Evolutionary conservation across 1,284 basidiomycete genomes (phyloP), one percentile per base, ranked within the genome.

Genomic region (Tylopilus sp.): DNA sequence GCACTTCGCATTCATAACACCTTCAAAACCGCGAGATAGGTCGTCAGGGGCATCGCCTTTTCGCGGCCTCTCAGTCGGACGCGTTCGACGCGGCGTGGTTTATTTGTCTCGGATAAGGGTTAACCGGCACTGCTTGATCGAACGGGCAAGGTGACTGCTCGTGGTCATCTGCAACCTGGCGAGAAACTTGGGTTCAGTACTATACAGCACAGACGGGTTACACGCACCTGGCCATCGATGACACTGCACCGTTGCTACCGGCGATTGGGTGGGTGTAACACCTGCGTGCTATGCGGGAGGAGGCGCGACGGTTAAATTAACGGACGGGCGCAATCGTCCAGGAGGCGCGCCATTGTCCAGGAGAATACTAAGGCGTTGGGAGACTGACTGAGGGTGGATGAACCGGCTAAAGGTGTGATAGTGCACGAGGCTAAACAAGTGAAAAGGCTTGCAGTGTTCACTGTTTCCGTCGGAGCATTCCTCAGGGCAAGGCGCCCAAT

Each of bases 51-150:
- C 35, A 44, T 29, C 38, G 48, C 25, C 26, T 26, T 21, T 42
- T 34, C 13, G 43, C 23, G 35, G 36, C 19, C 25, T 43, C 36
- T 36, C 25, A 34, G 35, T 40, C 9, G 29, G 44, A 34, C 16
- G 40, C 21, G 41, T 50, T 42, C 41, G 35, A 50, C 9, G 43
- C 41, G 42, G 60, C 49, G 54, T 67, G 65, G 51, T 51, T 68
- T 69, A 46, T 69, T 68, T 69, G 62, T 55, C 19, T 46, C 25
- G 51, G 60, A 67, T 64, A 65, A 68, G 64, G 49, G 49, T 55
- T 53, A 54, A 41, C 57, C 30, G 44, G 54, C 49, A 57, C 51
- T 34, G 52, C 49, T 52, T 63, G 59, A 67, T 62, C 57, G 42
- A 53, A 54, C 39, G 46, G 50, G 49, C 37, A 48, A 45, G 36